These are phyloP conservation scores for Diaporthe velutina DNA, from an alignment of 2,329 filamentous ascomycete species.

Conservation along the genomic window DNA sequence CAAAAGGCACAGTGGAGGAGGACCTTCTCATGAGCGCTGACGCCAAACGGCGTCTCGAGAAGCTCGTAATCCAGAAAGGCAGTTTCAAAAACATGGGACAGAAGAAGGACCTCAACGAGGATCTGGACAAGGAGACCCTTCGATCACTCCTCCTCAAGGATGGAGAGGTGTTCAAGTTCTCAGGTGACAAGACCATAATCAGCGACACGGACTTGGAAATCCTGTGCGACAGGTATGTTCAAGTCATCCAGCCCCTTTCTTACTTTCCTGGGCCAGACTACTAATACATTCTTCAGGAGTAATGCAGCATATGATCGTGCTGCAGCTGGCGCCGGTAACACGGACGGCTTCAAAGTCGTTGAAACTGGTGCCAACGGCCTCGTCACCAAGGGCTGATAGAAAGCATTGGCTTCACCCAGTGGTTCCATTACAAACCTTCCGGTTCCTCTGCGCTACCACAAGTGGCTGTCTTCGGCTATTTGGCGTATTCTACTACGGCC, in stretches of 20 bases:
- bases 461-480: too few relatives aligned
- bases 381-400: constrained; percentile 14
- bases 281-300: constrained; percentile 52
- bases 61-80: constrained; percentile 95
- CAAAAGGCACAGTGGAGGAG: constrained; percentile 93
- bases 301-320: constrained; percentile 76
- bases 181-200: constrained; percentile 75
- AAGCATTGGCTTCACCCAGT: background rate
- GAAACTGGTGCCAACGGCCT: constrained; percentile 77
- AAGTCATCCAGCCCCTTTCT: background rate
- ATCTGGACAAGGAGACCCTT: constrained; percentile 72
- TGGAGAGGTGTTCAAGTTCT: constrained; percentile 73
- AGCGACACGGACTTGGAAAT: constrained; percentile 82
- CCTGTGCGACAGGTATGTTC: constrained; percentile 76
- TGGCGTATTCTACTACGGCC: background rate
- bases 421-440: background rate
- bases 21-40: constrained; percentile 88
- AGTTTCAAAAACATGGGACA: constrained; percentile 80
- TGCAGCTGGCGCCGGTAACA: constrained; percentile 81
- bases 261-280: background rate
- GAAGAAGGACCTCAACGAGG: constrained; percentile 66
- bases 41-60: constrained; percentile 91
- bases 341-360: constrained; percentile 80
- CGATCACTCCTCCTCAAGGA: constrained; percentile 76
- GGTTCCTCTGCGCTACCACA: background rate